Evolutionary conservation across 352 stramenopile genomes (phyloP), one percentile per base, ranked within the genome.

Genomic region (Aphanomyces astaci): DNA sequence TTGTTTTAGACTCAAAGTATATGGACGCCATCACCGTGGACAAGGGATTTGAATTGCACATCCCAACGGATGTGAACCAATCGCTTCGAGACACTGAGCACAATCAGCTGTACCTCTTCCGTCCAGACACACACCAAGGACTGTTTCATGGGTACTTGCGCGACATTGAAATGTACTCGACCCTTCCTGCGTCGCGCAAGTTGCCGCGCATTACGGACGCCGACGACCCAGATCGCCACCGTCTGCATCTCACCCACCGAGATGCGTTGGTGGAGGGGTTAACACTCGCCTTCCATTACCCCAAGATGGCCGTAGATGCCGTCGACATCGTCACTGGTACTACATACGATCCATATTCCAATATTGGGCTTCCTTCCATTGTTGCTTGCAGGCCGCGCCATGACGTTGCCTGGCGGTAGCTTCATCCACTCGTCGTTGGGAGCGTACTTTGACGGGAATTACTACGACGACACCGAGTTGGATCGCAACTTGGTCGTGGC

Each of bases 371-470:
- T 7, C 17, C 17, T 22, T 13, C 46, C 7, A 28, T 4, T n/a
- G 46, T 54, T 28, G 46, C 7, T n/a, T 9, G 46, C 7, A 54
- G 7, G 25, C 19, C n/a, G n/a, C n/a, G n/a, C n/a, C n/a, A n/a
- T 55, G 48, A 0, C 2, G 48, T 30, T 55, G 19, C 48, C 48
- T 2, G 48, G 9, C 10, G 19, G 48, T 24, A 66, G 36, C 48
- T 66, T 40, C 36, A 30, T 48, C 19, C 24, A 66, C 25, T 2
- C 17, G 30, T 4, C 4, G 5, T 10, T 15, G 7, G 60, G 60
- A 7, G 19, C 39, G 15, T 66, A 46, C 31, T 40, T 66, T 27
- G 60, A 66, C 1, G 60, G 60, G 17, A 40, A 66, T 25, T 66
- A 57, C 28, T 66, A 57, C 1, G 60, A 31, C 4, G 60, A 63